Conservation (phyloP, 108 stramenopile genomes). For the Seminavis robusta region DNA sequence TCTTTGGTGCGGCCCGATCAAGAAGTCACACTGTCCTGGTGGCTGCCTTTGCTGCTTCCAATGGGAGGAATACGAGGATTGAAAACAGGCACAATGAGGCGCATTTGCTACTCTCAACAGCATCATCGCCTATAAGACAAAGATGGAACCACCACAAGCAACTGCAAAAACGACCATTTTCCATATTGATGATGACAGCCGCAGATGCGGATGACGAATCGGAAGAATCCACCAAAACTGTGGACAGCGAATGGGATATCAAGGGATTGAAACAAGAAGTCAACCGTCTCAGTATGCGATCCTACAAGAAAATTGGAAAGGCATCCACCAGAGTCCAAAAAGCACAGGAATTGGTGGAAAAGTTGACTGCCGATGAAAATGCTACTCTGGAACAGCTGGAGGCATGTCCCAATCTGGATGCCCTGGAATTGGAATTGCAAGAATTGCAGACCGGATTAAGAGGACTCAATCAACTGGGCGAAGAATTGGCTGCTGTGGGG, state of each 20-base stretch:
- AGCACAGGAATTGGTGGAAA: conserved; percentile 52
- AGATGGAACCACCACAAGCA: too few relatives aligned
- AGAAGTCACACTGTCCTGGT: too few relatives aligned
- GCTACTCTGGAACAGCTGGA: conserved; percentile 59
- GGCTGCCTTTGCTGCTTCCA: too few relatives aligned
- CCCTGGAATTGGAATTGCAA: conserved; percentile 46
- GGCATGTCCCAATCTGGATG: conserved; percentile 56
- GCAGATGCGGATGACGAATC: conserved; percentile 16
- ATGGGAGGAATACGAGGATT: too few relatives aligned
- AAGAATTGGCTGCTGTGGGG: conserved; percentile 29
- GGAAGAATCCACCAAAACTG: conserved; percentile 5
- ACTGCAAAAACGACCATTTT: too few relatives aligned
- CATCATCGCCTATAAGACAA: too few relatives aligned
- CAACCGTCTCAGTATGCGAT: conserved; percentile 51
- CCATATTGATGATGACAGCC: too few relatives aligned
- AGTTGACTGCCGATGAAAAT: conserved; percentile 32
- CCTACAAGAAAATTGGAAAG: conserved; percentile 84
- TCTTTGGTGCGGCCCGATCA: too few relatives aligned
- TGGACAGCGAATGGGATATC: conserved; percentile 44
- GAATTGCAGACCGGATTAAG: conserved; percentile 50
- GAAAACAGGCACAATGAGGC: too few relatives aligned
- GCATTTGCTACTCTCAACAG: too few relatives aligned
- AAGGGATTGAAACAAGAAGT: conserved; percentile 68
- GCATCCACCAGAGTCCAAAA: conserved; percentile 44
- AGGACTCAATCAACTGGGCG: conserved; percentile 65